Conservation (phyloP, 768 basidiomycete genomes). For the Artomyces pyxidatus region DNA sequence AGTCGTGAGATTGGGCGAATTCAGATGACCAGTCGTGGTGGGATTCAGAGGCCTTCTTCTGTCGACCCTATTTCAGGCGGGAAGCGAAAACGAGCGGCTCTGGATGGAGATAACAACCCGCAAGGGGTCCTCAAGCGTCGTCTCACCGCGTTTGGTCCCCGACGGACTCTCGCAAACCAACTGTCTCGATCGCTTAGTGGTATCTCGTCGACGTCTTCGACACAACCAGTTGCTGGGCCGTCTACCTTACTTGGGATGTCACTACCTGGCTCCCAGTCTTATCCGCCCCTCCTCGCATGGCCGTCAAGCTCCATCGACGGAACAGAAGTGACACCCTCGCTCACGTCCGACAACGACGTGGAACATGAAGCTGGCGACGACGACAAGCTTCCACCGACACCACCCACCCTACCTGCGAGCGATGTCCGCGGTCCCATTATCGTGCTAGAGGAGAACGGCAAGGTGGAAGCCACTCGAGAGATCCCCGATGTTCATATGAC, state of each 20-base stretch:
- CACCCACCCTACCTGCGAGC: conserved; percentile 11
- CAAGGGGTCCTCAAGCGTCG: not conserved
- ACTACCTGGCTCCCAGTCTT: conserved; percentile 4
- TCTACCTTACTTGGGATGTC: too few relatives aligned
- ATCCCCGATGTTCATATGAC: not conserved
- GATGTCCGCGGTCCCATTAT: not conserved
- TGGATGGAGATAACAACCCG: not conserved
- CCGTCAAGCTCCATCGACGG: conserved; percentile 14
- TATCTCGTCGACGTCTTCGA: not conserved
- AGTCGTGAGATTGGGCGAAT: too few relatives aligned
- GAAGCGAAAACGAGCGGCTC: conserved; percentile 11
- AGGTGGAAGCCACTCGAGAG: not conserved
- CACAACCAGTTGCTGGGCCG: conserved; percentile 1
- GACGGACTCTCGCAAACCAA: not conserved
- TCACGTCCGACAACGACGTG: conserved; percentile 12
- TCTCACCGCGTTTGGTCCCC: not conserved
- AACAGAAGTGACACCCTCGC: conserved; percentile 15
- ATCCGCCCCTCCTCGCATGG: conserved; percentile 6
- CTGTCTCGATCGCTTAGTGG: not conserved
- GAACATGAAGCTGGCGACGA: conserved; percentile 7
- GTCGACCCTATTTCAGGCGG: too few relatives aligned
- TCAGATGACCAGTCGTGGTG: too few relatives aligned
- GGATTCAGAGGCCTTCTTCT: too few relatives aligned
- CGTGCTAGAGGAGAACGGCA: not conserved
- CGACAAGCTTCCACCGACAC: conserved; percentile 8